phyloP scores from a whole-genome alignment of 441 rosid species.

The Gossypium trilobum region DNA sequence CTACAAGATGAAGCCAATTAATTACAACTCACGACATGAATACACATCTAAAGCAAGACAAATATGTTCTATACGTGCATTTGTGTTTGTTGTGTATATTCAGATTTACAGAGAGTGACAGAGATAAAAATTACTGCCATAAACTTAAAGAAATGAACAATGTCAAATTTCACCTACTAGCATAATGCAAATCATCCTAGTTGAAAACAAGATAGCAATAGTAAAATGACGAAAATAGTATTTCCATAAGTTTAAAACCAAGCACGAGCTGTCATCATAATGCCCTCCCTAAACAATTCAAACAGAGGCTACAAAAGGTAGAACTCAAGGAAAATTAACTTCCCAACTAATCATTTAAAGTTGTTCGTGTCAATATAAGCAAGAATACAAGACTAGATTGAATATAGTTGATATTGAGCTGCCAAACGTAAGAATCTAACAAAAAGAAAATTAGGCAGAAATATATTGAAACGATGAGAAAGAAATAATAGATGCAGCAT shows the following conservation, averaged over 20 bases:
- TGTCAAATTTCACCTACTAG: neutral
- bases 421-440: neutral
- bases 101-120: neutral
- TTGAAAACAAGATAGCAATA: neutral
- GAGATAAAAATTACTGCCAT: neutral
- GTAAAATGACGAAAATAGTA: neutral
- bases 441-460: neutral
- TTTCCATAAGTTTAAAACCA: neutral
- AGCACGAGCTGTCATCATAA: neutral
- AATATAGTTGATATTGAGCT: neutral
- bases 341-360: neutral
- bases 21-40: neutral
- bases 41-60: neutral
- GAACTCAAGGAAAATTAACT: neutral
- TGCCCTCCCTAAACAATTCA: neutral
- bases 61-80: neutral
- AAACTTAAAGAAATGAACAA: neutral
- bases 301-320: neutral
- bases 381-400: neutral
- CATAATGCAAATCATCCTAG: neutral
- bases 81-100: neutral
- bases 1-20: constrained; percentile 30
- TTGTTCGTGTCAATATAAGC: neutral
- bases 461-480: constrained; percentile 5
- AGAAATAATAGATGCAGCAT: neutral